A percentile compares a stretch with the other conserved stretches of the same genome.
Conservation (phyloP, 2,329 filamentous ascomycete genomes). For the Ophiostoma piceae region DNA sequence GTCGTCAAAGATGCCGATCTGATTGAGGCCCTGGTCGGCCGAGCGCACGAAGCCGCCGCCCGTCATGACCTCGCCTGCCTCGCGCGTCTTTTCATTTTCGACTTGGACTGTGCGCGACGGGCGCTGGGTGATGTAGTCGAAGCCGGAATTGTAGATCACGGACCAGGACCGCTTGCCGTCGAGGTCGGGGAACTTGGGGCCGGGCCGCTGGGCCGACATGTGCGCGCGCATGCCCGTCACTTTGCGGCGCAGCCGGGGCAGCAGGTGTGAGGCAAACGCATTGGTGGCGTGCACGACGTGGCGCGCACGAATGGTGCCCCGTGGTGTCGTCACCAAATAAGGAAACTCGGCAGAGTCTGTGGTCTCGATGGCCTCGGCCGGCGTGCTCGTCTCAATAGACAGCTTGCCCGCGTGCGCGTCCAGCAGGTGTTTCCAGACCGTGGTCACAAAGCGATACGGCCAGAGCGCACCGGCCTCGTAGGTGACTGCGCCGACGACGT, state of each 20-base stretch:
- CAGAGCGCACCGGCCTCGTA: conserved; percentile 47
- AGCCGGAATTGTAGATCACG: conserved; percentile 43
- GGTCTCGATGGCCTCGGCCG: conserved; percentile 32
- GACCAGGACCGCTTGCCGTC: conserved; percentile 46
- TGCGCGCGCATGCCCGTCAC: conserved; percentile 44
- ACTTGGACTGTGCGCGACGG: conserved; percentile 29
- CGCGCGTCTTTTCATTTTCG: conserved; percentile 20
- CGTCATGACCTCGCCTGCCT: conserved; percentile 46
- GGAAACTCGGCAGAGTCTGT: conserved; percentile 27
- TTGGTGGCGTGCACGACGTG: conserved; percentile 58
- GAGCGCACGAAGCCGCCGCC: conserved; percentile 49
- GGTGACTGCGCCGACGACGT: conserved; percentile 40
- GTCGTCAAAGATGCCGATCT: conserved; percentile 47
- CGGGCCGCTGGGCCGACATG: conserved; percentile 48
- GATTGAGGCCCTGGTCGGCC: conserved; percentile 39
- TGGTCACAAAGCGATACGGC: conserved; percentile 47
- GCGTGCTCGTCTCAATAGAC: conserved; percentile 39
- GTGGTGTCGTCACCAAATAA: conserved; percentile 42
- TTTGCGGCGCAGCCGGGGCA: conserved; percentile 45
- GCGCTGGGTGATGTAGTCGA: conserved; percentile 50
- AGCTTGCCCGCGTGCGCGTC: conserved; percentile 33
- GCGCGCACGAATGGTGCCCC: conserved; percentile 42
- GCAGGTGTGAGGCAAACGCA: conserved; percentile 46
- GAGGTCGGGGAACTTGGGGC: conserved; percentile 32
- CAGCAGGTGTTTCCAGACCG: conserved; percentile 42